phyloP scores from a whole-genome alignment of 1,139 yeast species.

The Protomyces gravidus region DNA sequence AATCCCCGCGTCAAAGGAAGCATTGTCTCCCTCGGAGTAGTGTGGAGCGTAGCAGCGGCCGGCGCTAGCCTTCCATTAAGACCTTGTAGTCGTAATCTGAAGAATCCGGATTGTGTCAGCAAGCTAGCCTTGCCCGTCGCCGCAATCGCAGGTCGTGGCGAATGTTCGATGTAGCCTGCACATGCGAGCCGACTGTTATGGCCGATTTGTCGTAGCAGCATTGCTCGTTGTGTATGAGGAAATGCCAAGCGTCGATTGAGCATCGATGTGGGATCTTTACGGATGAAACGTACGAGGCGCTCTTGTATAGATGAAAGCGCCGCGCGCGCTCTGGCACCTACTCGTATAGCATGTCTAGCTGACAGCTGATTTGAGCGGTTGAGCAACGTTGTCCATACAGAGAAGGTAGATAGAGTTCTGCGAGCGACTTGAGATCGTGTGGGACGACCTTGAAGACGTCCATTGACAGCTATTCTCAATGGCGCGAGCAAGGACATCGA shows the following conservation, averaged over 20 bases:
- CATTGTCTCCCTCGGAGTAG: not conserved
- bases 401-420: not conserved
- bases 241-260: not conserved
- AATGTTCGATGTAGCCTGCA: not conserved
- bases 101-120: not conserved
- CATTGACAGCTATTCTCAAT: too few relatives aligned
- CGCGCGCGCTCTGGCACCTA: not conserved
- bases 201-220: not conserved
- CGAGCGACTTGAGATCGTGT: not conserved
- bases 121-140: too few relatives aligned
- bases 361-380: not conserved
- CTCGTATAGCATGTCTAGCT: not conserved
- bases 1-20: not conserved
- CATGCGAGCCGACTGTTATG: not conserved
- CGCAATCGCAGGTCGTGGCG: not conserved
- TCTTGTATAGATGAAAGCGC: not conserved
- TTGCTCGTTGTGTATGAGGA: not conserved
- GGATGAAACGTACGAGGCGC: not conserved
- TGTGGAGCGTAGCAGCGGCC: not conserved
- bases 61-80: not conserved
- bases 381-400: not conserved
- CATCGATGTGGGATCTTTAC: not conserved
- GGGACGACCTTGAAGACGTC: too few relatives aligned
- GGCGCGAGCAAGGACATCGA: too few relatives aligned
- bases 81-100: not conserved